Percentiles rank a stretch among this genome's conserved stretches.
These are phyloP conservation scores for Wickerhamomyces rabaulensis DNA, from an alignment of 805 yeast species.

Conservation along the genomic window DNA sequence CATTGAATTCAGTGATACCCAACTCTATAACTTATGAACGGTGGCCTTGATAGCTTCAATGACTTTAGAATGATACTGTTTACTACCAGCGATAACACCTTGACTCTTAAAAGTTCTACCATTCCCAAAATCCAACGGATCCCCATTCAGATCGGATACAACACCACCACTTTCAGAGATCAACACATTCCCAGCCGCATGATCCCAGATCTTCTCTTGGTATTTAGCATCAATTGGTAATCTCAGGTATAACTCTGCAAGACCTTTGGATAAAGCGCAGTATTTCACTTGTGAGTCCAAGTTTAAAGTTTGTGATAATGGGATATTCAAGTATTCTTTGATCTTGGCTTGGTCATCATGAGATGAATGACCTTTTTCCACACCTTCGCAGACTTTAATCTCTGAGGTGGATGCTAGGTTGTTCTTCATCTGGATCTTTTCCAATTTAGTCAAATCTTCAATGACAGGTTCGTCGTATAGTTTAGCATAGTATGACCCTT, in stretches of 20 bases:
- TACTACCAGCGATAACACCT: constrained; percentile 85
- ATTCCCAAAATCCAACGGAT: constrained; percentile 68
- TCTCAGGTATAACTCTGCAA: constrained; percentile 88
- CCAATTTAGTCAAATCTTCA: constrained; percentile 28
- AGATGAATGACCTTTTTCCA: constrained; percentile 91
- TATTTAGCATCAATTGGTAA: constrained; percentile 73
- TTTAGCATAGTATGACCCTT: constrained; percentile 52
- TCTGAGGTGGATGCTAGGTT: constrained; percentile 37
- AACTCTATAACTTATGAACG: not conserved
- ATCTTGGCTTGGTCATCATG: constrained; percentile 80
- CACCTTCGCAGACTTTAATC: constrained; percentile 83
- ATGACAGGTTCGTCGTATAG: constrained; percentile 30
- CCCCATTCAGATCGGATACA: constrained; percentile 82
- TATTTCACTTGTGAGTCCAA: constrained; percentile 96
- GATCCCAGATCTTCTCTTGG: constrained; percentile 97
- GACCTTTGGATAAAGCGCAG: constrained; percentile 85
- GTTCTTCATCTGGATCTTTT: constrained; percentile 47
- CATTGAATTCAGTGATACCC: too few relatives aligned
- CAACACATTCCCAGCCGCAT: constrained; percentile 90
- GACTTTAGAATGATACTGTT: constrained; percentile 26
- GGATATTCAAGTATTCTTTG: constrained; percentile 58
- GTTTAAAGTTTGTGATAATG: constrained; percentile 56
- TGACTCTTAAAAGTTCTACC: constrained; percentile 79
- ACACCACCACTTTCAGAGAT: constrained; percentile 88
- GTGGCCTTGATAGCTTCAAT: constrained; percentile 24